These are phyloP conservation scores for Dendrostoma leiphaemia DNA, from an alignment of 2,329 filamentous ascomycete species.

Conservation along the genomic window DNA sequence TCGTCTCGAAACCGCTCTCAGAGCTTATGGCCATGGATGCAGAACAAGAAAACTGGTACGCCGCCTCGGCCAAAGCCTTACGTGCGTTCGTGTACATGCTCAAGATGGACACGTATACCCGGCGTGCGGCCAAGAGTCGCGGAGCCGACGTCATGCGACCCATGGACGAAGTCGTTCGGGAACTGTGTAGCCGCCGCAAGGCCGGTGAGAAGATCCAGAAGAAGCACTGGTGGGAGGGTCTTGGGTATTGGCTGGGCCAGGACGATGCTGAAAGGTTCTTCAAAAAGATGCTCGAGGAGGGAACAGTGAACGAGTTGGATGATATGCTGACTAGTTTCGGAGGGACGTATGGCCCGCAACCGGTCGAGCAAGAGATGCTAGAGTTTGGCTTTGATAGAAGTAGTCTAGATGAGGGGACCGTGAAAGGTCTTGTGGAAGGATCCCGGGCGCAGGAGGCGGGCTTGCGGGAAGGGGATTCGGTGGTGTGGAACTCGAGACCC, in stretches of 20 bases:
- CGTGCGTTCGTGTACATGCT: conserved; percentile 16
- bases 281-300: conserved; percentile 3
- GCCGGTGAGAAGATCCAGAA: conserved; percentile 1
- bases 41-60: neutral
- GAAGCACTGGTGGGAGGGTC: conserved; percentile 4
- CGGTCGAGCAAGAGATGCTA: conserved; percentile 21
- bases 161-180: conserved; percentile 10
- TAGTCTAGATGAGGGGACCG: conserved; percentile 20
- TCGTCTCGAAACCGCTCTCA: conserved; percentile 11
- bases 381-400: conserved; percentile 24
- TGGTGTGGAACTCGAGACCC: conserved; percentile 19
- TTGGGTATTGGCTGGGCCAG: conserved; percentile 11
- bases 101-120: conserved; percentile 11
- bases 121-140: conserved; percentile 6
- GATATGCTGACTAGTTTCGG: conserved; percentile 19
- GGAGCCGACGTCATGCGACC: conserved; percentile 4
- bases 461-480: conserved; percentile 23
- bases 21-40: neutral
- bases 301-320: conserved; percentile 15
- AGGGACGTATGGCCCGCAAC: conserved; percentile 10
- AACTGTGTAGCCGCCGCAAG: neutral
- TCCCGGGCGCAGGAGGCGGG: conserved; percentile 24
- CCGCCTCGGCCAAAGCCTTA: neutral
- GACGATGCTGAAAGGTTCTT: conserved; percentile 3
- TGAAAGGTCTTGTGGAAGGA: conserved; percentile 19